Evolutionary conservation across 495 filamentous ascomycete genomes (phyloP).

Genomic region (Eremomyces bilateralis): DNA sequence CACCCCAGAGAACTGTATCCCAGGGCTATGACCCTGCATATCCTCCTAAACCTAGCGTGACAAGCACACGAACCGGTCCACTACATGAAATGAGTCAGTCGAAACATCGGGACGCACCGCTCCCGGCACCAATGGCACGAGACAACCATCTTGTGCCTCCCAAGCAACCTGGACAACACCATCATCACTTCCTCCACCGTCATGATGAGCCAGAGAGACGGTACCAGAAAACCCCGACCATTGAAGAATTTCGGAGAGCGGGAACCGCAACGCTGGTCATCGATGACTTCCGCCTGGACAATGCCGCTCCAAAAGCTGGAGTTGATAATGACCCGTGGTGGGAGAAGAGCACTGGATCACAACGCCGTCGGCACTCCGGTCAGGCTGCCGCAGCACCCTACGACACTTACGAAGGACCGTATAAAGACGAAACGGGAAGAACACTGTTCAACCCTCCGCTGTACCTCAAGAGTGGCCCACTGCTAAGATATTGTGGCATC

Average conservation of each 20-base stretch:
- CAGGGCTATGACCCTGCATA: too few relatives aligned
- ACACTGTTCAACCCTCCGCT: slow-evolving; percentile 64
- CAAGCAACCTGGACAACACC: slow-evolving; percentile 8
- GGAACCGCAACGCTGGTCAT: slow-evolving; percentile 8
- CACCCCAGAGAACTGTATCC: too few relatives aligned
- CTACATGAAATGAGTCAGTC: too few relatives aligned
- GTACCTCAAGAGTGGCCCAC: slow-evolving; percentile 72
- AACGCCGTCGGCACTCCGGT: not conserved
- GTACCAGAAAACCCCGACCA: slow-evolving; percentile 9
- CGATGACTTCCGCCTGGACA: slow-evolving; percentile 15
- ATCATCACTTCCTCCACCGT: slow-evolving; percentile 12
- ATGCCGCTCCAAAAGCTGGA: slow-evolving; percentile 1
- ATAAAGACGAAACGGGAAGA: slow-evolving; percentile 12
- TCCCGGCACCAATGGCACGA: not conserved
- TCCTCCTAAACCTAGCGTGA: too few relatives aligned
- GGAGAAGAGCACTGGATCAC: slow-evolving; percentile 13
- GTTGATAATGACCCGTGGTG: slow-evolving; percentile 15
- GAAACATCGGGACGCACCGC: not conserved
- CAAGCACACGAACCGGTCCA: too few relatives aligned
- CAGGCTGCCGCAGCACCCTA: not conserved
- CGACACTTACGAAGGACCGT: slow-evolving; percentile 14
- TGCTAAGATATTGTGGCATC: slow-evolving; percentile 77
- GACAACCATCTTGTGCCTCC: not conserved
- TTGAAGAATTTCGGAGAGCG: slow-evolving; percentile 19
- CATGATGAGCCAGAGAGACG: slow-evolving; percentile 10